A percentile compares a stretch with the other conserved stretches of the same genome.
phyloP scores from a whole-genome alignment of 1,139 yeast species.

The Taphrina sp. region DNA sequence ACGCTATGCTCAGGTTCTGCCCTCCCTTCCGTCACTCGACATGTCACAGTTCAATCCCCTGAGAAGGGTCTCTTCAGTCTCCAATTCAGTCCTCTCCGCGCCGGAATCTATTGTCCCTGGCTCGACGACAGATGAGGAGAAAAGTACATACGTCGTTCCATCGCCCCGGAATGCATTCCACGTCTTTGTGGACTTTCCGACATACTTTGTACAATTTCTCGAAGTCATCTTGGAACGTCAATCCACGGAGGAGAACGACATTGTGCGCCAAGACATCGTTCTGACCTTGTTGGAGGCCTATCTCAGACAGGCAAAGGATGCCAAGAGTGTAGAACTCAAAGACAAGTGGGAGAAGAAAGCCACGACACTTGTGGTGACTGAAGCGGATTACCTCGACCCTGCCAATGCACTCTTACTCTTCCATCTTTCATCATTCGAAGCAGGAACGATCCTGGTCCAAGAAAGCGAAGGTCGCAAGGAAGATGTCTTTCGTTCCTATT shows the following conservation, averaged over 20 bases:
- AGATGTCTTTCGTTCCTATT: conserved; percentile 64
- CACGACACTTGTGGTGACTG: conserved; percentile 47
- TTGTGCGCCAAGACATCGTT: conserved; percentile 62
- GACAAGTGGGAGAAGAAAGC: conserved; percentile 68
- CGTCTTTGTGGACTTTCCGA: conserved; percentile 76
- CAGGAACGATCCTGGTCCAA: conserved; percentile 44
- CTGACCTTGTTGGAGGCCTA: conserved; percentile 82
- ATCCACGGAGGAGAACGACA: conserved; percentile 29
- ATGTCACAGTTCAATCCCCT: conserved; percentile 25
- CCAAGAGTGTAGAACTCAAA: conserved; percentile 45
- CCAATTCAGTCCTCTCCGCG: not conserved
- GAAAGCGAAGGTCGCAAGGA: conserved; percentile 56
- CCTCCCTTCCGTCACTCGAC: conserved; percentile 19
- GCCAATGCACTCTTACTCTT: conserved; percentile 39
- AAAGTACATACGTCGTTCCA: conserved; percentile 53
- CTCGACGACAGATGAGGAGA: conserved; percentile 1
- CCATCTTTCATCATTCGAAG: conserved; percentile 39
- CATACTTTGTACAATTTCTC: conserved; percentile 86
- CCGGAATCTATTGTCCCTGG: not conserved
- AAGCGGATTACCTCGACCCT: conserved; percentile 46
- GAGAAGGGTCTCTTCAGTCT: conserved; percentile 7
- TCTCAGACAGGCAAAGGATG: conserved; percentile 56
- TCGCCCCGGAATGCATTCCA: conserved; percentile 83
- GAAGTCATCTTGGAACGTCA: conserved; percentile 63
- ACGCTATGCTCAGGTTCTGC: conserved; percentile 23